phyloP scores from a whole-genome alignment of 2,329 filamentous ascomycete genomes.

The Venturia effusa region DNA sequence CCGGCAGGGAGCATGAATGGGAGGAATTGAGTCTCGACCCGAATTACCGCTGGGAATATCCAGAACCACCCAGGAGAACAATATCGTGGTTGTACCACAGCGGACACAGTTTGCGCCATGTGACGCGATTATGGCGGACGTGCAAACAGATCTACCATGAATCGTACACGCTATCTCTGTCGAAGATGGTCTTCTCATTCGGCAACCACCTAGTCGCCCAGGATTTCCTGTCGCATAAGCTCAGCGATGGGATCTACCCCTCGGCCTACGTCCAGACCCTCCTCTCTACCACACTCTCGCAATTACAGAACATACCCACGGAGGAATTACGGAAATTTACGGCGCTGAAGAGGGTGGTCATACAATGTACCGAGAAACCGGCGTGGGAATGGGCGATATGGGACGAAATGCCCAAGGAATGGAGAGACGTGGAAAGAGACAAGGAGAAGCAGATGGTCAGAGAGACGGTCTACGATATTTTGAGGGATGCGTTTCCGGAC shows the following conservation, averaged over 20 bases:
- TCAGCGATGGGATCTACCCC: background rate
- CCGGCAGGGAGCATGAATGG: background rate
- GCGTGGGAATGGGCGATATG: background rate
- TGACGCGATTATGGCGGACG: background rate
- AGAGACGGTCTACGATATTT: background rate
- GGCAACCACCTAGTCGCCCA: background rate
- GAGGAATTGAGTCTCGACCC: background rate
- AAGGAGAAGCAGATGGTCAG: background rate
- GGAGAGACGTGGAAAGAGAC: background rate
- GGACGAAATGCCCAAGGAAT: background rate
- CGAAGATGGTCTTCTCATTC: background rate
- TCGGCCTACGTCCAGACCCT: background rate
- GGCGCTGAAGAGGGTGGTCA: background rate
- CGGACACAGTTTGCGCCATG: background rate
- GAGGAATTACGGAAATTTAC: background rate
- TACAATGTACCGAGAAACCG: background rate
- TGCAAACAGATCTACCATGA: background rate
- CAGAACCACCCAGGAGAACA: background rate
- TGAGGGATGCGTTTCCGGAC: background rate
- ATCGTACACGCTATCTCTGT: background rate
- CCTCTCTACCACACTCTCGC: background rate
- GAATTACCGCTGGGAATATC: background rate
- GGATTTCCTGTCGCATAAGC: background rate
- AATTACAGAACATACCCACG: background rate
- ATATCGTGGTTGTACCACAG: background rate